These are phyloP conservation scores for Erythrobasidium yunnanense DNA, from an alignment of 768 basidiomycete genomes.

Conservation along the genomic window DNA sequence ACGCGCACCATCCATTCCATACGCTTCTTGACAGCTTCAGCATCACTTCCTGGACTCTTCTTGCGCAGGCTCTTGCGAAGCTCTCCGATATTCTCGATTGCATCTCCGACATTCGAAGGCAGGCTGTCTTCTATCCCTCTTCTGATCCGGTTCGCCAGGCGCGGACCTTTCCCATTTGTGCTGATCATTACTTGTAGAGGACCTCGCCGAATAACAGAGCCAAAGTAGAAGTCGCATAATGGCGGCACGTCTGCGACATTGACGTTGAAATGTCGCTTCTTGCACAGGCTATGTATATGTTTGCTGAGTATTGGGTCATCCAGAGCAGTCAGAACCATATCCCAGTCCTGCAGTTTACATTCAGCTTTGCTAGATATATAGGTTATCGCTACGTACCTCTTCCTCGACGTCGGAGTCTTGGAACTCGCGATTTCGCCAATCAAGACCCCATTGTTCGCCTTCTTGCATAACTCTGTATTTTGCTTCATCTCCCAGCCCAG, in stretches of 20 bases:
- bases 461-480: conserved; percentile 40
- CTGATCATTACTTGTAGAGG: conserved; percentile 92
- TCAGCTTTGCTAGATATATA: conserved; percentile 43
- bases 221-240: conserved; percentile 97
- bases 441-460: conserved; percentile 48
- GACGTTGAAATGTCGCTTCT: conserved; percentile 63
- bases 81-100: conserved; percentile 67
- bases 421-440: conserved; percentile 24
- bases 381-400: conserved; percentile 45
- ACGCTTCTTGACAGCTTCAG: conserved; percentile 59
- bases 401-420: not conserved
- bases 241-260: conserved; percentile 96
- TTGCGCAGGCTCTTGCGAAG: conserved; percentile 62
- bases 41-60: conserved; percentile 64
- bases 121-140: conserved; percentile 57
- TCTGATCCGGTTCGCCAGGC: conserved; percentile 74
- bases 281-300: conserved; percentile 59
- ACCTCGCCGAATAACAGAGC: conserved; percentile 77
- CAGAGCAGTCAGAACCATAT: conserved; percentile 46
- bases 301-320: conserved; percentile 64
- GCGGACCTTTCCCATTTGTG: conserved; percentile 84
- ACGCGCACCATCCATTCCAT: conserved; percentile 88
- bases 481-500: conserved; percentile 52
- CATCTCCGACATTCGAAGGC: conserved; percentile 60
- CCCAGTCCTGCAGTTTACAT: conserved; percentile 56